Conservation (phyloP, 208 protist species). For the Wallacemonas sp. region DNA sequence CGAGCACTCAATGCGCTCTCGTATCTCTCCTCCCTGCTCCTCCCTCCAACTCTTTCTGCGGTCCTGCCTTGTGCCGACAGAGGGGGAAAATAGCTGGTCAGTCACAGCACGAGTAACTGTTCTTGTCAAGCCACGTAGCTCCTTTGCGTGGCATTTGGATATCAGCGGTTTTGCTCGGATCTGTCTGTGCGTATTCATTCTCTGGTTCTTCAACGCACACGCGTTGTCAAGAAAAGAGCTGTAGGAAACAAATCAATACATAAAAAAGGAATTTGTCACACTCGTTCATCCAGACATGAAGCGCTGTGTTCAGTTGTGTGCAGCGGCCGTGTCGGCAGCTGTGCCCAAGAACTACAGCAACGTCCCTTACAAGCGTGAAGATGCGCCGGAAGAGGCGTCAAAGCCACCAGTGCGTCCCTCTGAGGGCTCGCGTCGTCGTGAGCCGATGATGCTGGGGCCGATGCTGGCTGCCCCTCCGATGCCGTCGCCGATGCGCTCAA, state of each 20-base stretch:
- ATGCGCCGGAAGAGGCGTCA: neutral
- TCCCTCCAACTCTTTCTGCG: no score
- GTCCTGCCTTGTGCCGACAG: no score
- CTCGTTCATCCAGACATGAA: neutral
- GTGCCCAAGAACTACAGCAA: slow-evolving; percentile 43
- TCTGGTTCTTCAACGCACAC: no score
- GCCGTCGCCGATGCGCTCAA: slow-evolving; percentile 38
- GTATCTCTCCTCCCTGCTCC: no score
- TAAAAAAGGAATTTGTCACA: neutral
- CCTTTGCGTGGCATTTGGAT: neutral
- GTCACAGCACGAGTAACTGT: no score
- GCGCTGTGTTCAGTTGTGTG: neutral
- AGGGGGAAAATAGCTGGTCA: no score
- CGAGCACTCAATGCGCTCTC: no score
- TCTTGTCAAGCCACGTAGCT: no score
- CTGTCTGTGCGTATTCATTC: no score
- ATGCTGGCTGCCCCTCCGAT: slow-evolving; percentile 10
- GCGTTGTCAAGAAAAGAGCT: neutral
- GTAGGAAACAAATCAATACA: neutral
- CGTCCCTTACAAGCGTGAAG: slow-evolving; percentile 30
- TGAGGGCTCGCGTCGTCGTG: neutral
- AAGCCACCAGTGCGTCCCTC: neutral
- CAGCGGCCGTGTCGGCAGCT: slow-evolving; percentile 11
- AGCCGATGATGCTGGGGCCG: neutral
- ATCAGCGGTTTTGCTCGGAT: neutral